Conservation (phyloP, 768 basidiomycete genomes). For the Leccinum boreale region DNA sequence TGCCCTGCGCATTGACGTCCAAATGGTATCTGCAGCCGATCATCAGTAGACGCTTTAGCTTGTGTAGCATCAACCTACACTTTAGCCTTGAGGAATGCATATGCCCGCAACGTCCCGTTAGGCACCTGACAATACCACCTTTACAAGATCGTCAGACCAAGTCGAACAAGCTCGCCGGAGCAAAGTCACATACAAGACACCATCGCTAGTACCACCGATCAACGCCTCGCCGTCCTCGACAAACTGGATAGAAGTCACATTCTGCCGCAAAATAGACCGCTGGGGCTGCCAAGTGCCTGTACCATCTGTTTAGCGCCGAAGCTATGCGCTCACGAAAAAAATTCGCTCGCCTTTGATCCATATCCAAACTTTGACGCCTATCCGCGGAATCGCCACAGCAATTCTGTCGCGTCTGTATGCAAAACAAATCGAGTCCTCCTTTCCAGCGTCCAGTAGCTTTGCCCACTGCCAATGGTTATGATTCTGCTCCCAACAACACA, state of each 20-base stretch:
- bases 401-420: slow-evolving; percentile 56
- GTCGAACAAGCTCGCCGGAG: background rate
- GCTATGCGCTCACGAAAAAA: background rate
- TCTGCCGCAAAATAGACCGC: slow-evolving; percentile 59
- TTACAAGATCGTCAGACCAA: slow-evolving; percentile 10
- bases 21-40: slow-evolving; percentile 44
- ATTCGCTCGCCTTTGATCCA: slow-evolving; percentile 48
- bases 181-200: slow-evolving; percentile 50
- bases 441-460: slow-evolving; percentile 50
- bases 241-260: slow-evolving; percentile 63
- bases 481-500: slow-evolving; percentile 28
- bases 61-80: slow-evolving; percentile 42
- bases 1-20: slow-evolving; percentile 47
- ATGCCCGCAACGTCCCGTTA: slow-evolving; percentile 61
- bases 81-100: slow-evolving; percentile 53
- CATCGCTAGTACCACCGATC: slow-evolving; percentile 68
- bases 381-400: slow-evolving; percentile 57
- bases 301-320: slow-evolving; percentile 1
- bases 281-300: slow-evolving; percentile 63
- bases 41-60: slow-evolving; percentile 8
- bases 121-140: slow-evolving; percentile 72
- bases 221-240: slow-evolving; percentile 60
- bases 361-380: slow-evolving; percentile 64
- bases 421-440: slow-evolving; percentile 47
- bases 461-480: slow-evolving; percentile 54